These are phyloP conservation scores for Uncinocarpus reesii DNA, from an alignment of 2,329 filamentous ascomycete genomes.

Conservation along the genomic window DNA sequence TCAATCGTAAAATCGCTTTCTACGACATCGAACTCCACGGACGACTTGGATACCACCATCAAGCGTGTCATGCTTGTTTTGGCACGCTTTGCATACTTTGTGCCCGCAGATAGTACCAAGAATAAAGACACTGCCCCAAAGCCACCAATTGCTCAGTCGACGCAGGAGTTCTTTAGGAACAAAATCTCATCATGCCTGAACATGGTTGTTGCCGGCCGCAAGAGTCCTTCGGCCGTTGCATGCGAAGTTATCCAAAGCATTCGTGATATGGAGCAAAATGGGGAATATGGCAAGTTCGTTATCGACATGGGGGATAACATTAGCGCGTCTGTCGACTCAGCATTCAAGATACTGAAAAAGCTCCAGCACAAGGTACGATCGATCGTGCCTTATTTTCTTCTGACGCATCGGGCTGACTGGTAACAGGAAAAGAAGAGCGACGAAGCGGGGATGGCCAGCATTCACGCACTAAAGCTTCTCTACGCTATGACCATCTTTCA, in stretches of 20 bases:
- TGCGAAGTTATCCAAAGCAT: conserved; percentile 35
- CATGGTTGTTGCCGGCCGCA: conserved; percentile 37
- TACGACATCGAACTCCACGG: conserved; percentile 22
- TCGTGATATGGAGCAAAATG: conserved; percentile 29
- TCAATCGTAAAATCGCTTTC: conserved; percentile 38
- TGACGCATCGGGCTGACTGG: conserved; percentile 20
- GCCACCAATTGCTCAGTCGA: conserved; percentile 39
- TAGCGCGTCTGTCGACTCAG: conserved; percentile 33
- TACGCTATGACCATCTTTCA: conserved; percentile 79
- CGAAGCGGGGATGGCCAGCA: conserved; percentile 35
- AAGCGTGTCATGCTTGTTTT: conserved; percentile 38
- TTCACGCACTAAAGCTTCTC: conserved; percentile 63
- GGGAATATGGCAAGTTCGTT: conserved; percentile 33
- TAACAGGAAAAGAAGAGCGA: conserved; percentile 45
- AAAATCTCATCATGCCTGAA: conserved; percentile 47
- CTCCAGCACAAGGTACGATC: conserved; percentile 31
- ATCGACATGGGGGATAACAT: conserved; percentile 42
- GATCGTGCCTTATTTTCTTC: neutral
- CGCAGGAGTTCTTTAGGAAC: conserved; percentile 44
- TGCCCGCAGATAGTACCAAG: conserved; percentile 24
- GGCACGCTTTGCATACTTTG: conserved; percentile 44
- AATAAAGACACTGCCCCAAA: conserved; percentile 25
- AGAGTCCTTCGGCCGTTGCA: conserved; percentile 30
- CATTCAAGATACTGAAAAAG: conserved; percentile 34
- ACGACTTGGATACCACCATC: conserved; percentile 34